Evolutionary conservation across 768 basidiomycete genomes (phyloP).

Genomic region (Russula vinacea): DNA sequence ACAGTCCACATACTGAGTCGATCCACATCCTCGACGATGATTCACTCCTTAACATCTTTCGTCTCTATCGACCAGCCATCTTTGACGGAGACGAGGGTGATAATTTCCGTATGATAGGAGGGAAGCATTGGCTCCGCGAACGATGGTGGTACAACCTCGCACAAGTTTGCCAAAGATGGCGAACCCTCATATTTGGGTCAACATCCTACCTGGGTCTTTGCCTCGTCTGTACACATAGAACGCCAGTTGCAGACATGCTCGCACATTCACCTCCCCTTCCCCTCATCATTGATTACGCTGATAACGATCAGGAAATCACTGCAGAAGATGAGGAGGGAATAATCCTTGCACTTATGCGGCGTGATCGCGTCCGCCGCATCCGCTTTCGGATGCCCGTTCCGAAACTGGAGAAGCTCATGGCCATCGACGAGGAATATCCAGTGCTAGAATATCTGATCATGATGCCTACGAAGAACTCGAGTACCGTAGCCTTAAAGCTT

Average conservation of each 20-base stretch:
- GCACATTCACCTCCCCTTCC: background rate
- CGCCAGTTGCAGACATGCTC: background rate
- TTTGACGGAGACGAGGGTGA: background rate
- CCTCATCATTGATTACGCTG: background rate
- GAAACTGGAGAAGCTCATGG: background rate
- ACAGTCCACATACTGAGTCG: background rate
- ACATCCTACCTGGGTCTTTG: background rate
- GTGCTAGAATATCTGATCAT: background rate
- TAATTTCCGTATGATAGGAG: background rate
- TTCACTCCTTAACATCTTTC: background rate
- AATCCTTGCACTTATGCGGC: background rate
- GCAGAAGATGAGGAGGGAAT: background rate
- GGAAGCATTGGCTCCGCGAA: background rate
- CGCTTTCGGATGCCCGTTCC: background rate
- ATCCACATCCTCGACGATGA: background rate
- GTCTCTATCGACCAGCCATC: background rate
- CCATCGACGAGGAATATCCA: background rate
- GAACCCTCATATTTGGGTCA: background rate
- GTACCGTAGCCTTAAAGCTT: background rate
- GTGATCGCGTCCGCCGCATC: background rate
- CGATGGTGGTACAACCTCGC: background rate
- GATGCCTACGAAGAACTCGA: background rate
- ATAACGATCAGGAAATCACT: background rate
- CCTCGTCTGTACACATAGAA: background rate
- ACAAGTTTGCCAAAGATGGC: background rate